These are phyloP conservation scores for Orychophragmus violaceus DNA, from an alignment of 345 rosid species.

Conservation along the genomic window DNA sequence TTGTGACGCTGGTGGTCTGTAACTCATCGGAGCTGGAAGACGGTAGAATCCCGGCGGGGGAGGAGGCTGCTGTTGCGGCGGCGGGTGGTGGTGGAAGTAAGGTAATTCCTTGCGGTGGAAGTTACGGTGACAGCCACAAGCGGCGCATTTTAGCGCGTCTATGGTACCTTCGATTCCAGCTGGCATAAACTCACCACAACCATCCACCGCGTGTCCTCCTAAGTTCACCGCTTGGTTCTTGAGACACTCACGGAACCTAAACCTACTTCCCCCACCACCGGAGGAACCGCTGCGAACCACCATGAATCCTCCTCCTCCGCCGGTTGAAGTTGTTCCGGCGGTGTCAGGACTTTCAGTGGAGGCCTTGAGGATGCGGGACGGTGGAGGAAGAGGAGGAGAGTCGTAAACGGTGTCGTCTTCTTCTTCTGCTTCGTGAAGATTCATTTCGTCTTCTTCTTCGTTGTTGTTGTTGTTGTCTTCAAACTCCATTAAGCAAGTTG, in stretches of 20 bases:
- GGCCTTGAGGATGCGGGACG: conserved; percentile 7
- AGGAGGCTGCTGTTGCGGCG: conserved; percentile 22
- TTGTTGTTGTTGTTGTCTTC: conserved; percentile 36
- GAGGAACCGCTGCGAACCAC: conserved; percentile 13
- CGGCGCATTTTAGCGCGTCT: conserved; percentile 72
- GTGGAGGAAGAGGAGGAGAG: conserved; percentile 24
- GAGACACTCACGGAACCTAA: conserved; percentile 60
- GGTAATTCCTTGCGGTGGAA: conserved; percentile 63
- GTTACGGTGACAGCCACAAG: conserved; percentile 79
- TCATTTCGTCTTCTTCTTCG: conserved; percentile 58
- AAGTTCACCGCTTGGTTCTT: conserved; percentile 73
- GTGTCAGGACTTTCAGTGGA: conserved; percentile 23
- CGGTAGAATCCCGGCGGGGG: conserved; percentile 45
- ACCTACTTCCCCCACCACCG: conserved; percentile 5
- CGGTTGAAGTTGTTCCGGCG: conserved; percentile 21
- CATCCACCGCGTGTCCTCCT: conserved; percentile 78
- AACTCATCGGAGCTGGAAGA: conserved; percentile 36
- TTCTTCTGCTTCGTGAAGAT: conserved; percentile 25
- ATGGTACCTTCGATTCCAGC: conserved; percentile 67
- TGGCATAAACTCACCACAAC: conserved; percentile 74
- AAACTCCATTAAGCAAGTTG: conserved; percentile 17
- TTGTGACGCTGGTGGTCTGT: conserved; percentile 40
- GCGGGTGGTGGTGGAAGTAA: conserved; percentile 36
- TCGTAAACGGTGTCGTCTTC: conserved; percentile 38
- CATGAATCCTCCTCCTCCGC: conserved; percentile 31